Evolutionary conservation across 73 alveolate species (phyloP).

Genomic region (Paramecium caudatum): DNA sequence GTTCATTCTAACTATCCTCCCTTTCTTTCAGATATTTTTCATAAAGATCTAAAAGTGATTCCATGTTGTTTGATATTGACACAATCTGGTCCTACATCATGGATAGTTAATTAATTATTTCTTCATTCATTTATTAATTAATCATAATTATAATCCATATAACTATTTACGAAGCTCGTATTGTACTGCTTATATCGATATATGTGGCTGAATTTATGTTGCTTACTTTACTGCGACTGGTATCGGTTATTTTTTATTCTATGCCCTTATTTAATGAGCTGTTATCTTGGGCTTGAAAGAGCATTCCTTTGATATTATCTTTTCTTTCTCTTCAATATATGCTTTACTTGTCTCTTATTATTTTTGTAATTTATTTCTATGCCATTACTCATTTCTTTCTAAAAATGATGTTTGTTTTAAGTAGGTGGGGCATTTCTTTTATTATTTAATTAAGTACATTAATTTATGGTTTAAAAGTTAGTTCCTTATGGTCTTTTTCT

Average conservation of each 20-base stretch:
- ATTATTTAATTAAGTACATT: background rate
- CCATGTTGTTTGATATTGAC: background rate
- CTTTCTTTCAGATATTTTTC: background rate
- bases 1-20: background rate
- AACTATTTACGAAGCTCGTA: conserved; percentile 21
- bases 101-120: background rate
- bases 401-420: conserved; percentile 34
- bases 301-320: background rate
- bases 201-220: background rate
- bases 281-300: conserved; percentile 33
- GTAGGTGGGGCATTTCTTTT: conserved; percentile 1
- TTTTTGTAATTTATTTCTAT: conserved; percentile 9
- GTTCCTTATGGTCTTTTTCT: conserved; percentile 37
- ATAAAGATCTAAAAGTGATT: background rate
- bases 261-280: background rate
- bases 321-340: conserved; percentile 11
- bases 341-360: conserved; percentile 25
- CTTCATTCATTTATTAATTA: conserved; percentile 17
- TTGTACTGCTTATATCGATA: background rate
- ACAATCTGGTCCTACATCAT: background rate
- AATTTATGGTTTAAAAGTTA: conserved; percentile 40
- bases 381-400: conserved; percentile 52
- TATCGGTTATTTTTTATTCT: background rate
- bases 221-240: background rate
- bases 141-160: conserved; percentile 32